A percentile compares a stretch with the other conserved stretches of the same genome.
These are phyloP conservation scores for Populus tomentosa DNA, from an alignment of 441 rosid genomes.

Conservation along the genomic window DNA sequence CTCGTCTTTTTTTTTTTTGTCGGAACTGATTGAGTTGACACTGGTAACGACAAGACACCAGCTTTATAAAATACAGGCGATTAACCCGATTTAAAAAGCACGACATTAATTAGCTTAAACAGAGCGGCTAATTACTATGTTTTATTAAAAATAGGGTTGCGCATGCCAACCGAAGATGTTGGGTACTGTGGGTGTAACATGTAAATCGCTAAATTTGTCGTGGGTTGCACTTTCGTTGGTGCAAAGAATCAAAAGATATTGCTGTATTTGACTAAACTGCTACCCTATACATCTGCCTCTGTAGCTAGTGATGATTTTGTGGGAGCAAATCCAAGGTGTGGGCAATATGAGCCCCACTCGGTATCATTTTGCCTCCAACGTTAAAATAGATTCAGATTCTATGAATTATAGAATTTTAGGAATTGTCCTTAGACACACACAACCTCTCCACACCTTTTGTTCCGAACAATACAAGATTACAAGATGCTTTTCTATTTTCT, in stretches of 20 bases:
- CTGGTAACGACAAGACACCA: not conserved
- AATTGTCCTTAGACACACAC: not conserved
- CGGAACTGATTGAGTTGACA: not conserved
- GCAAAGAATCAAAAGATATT: not conserved
- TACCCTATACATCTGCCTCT: not conserved
- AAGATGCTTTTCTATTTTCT: not conserved
- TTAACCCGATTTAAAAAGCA: not conserved
- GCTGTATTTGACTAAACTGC: not conserved
- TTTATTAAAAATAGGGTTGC: too few relatives aligned
- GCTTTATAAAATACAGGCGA: not conserved
- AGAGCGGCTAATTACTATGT: too few relatives aligned
- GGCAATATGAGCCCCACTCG: constrained; percentile 9
- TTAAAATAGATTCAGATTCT: constrained; percentile 1
- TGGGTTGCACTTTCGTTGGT: not conserved
- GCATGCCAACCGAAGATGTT: not conserved
- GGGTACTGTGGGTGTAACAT: not conserved
- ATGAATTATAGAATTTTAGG: not conserved
- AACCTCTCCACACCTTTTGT: not conserved
- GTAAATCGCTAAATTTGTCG: not conserved
- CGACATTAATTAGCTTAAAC: too few relatives aligned
- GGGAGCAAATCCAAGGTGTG: constrained; percentile 1
- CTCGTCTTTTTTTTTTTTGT: not conserved
- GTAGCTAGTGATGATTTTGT: constrained; percentile 1
- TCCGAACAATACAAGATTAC: too few relatives aligned
- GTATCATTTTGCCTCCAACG: constrained; percentile 9